Evolutionary conservation across 2,329 filamentous ascomycete genomes (phyloP).

Genomic region (Arthroderma uncinatum): DNA sequence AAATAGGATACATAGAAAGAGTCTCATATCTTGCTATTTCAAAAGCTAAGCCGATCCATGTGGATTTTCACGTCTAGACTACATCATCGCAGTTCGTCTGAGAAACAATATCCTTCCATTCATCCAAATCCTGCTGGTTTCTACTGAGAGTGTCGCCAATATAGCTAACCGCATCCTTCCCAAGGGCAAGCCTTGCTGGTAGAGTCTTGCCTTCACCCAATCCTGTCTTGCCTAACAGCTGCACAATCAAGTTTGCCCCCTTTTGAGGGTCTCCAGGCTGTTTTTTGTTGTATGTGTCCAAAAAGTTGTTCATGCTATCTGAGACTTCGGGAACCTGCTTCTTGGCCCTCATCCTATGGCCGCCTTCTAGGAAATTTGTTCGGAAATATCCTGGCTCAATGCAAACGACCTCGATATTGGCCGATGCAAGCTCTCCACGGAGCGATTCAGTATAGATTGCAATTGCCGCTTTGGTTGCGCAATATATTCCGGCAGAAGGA

Average conservation of each 20-base stretch:
- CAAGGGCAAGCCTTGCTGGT: constrained; percentile 19
- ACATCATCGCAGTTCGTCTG: constrained; percentile 1
- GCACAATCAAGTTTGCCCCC: too few species aligned
- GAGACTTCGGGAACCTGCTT: background rate
- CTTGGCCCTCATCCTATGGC: background rate
- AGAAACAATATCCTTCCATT: background rate
- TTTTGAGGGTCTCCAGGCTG: constrained; percentile 22
- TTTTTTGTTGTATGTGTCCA: constrained; percentile 8
- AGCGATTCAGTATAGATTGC: constrained; percentile 16
- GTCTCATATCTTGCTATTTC: too few species aligned
- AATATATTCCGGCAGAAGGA: background rate
- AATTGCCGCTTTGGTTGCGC: constrained; percentile 5
- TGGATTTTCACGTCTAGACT: background rate
- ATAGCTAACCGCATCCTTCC: constrained; percentile 11
- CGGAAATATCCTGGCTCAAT: constrained; percentile 22
- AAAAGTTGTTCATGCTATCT: background rate
- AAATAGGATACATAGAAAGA: too few species aligned
- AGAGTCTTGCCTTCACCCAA: constrained; percentile 19
- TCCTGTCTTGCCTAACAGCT: constrained; percentile 18
- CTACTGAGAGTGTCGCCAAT: background rate
- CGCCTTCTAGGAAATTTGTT: constrained; percentile 18
- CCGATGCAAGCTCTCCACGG: constrained; percentile 18
- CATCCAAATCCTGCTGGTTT: too few species aligned
- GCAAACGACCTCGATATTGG: constrained; percentile 20
- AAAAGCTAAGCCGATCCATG: too few species aligned